Evolutionary conservation across 345 rosid species (phyloP).

Genomic region (Rhodamnia argentea): DNA sequence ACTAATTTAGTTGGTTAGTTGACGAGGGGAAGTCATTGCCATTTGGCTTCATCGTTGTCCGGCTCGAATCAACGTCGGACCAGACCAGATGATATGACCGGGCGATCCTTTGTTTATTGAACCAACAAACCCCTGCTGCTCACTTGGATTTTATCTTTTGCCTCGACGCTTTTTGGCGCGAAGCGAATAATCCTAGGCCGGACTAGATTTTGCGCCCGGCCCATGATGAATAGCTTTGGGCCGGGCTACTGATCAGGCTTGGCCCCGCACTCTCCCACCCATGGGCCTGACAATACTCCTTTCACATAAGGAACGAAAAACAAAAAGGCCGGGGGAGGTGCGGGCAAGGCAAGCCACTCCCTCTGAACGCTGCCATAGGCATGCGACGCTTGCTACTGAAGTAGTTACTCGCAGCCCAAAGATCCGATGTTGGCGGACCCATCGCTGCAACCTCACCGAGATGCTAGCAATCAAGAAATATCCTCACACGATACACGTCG

Average conservation of each 20-base stretch:
- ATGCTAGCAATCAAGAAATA: background rate
- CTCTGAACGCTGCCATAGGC: background rate
- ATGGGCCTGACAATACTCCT: background rate
- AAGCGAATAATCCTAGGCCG: background rate
- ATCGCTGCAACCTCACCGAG: fast-evolving
- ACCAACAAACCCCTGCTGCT: background rate
- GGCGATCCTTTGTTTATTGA: background rate
- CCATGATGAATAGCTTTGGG: background rate
- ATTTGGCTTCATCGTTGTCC: background rate
- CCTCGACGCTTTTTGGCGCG: background rate
- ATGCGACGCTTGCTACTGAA: background rate
- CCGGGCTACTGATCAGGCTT: background rate
- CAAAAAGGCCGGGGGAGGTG: background rate
- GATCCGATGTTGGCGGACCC: fast-evolving
- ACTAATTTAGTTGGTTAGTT: background rate
- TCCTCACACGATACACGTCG: background rate
- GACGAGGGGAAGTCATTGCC: background rate
- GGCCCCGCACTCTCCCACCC: background rate
- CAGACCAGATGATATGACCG: background rate
- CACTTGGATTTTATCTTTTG: no score
- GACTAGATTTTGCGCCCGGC: background rate
- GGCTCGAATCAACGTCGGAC: background rate
- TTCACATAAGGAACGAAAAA: background rate
- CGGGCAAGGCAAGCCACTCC: background rate
- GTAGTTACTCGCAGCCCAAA: background rate